phyloP scores from a whole-genome alignment of 2,329 filamentous ascomycete genomes.

The Claviceps sp. region DNA sequence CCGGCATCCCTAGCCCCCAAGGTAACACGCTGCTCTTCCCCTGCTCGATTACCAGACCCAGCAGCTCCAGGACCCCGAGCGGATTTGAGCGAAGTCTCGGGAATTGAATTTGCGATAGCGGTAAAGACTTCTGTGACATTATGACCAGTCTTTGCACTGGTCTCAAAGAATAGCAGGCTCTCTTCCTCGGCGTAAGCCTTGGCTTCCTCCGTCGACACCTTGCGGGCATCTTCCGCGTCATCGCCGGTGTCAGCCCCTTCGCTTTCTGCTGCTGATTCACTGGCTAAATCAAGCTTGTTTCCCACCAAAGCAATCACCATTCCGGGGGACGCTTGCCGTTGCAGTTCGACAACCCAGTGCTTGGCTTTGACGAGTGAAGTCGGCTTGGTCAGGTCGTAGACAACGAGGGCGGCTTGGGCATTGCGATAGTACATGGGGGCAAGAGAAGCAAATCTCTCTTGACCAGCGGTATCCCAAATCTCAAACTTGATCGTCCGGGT shows the following conservation, averaged over 20 bases:
- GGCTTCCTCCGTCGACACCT: conserved; percentile 82
- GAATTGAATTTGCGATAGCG: conserved; percentile 94
- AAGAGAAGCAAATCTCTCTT: conserved; percentile 91
- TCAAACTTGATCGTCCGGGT: conserved; percentile 85
- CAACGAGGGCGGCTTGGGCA: conserved; percentile 90
- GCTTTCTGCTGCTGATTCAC: conserved; percentile 34
- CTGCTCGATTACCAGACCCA: conserved; percentile 42
- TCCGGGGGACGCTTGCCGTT: conserved; percentile 87
- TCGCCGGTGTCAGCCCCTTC: conserved; percentile 44
- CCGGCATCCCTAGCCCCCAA: conserved; percentile 59
- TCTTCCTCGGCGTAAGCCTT: conserved; percentile 92
- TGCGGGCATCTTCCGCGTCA: conserved; percentile 62
- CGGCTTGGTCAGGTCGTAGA: conserved; percentile 96
- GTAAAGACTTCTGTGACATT: conserved; percentile 96
- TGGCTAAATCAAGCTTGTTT: conserved; percentile 88
- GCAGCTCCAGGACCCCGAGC: conserved; percentile 59
- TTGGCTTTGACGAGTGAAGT: conserved; percentile 93
- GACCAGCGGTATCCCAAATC: conserved; percentile 97
- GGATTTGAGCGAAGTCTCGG: conserved; percentile 90
- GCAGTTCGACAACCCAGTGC: conserved; percentile 96
- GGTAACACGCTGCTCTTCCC: conserved; percentile 68
- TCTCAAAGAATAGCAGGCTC: conserved; percentile 90
- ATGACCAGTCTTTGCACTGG: conserved; percentile 87
- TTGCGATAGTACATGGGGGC: conserved; percentile 99
- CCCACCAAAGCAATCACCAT: conserved; percentile 96